These are phyloP conservation scores for Pholiota conissans DNA, from an alignment of 768 basidiomycete genomes.

Conservation along the genomic window DNA sequence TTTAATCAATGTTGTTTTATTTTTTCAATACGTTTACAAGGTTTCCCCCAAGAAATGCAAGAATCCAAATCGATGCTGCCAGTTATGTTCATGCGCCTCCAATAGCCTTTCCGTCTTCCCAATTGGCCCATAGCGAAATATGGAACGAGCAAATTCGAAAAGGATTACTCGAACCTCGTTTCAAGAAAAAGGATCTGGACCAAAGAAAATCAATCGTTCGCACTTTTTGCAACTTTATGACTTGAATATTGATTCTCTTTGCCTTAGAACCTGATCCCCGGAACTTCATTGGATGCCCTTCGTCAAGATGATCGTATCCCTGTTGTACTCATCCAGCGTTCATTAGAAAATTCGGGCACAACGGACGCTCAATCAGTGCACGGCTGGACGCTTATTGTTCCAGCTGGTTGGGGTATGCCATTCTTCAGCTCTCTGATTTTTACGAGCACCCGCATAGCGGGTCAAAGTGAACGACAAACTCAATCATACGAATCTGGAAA, in stretches of 20 bases:
- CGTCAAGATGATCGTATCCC: conserved; percentile 85
- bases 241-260: not conserved
- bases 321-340: conserved; percentile 78
- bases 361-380: conserved; percentile 51
- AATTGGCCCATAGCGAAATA: conserved; percentile 64
- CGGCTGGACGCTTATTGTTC: conserved; percentile 88
- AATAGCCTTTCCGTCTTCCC: conserved; percentile 52
- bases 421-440: conserved; percentile 81
- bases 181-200: conserved; percentile 85
- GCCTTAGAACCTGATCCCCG: conserved; percentile 72
- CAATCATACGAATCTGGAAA: conserved; percentile 83
- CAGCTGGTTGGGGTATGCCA: conserved; percentile 89
- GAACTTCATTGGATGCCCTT: conserved; percentile 62
- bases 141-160: conserved; percentile 67
- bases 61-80: conserved; percentile 27
- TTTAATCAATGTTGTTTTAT: not conserved
- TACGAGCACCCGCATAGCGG: conserved; percentile 83
- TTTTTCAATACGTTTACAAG: conserved; percentile 36
- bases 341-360: conserved; percentile 43
- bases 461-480: conserved; percentile 78
- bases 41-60: conserved; percentile 82
- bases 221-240: not conserved
- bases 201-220: conserved; percentile 73
- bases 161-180: conserved; percentile 58
- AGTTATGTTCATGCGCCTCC: conserved; percentile 19